These are phyloP conservation scores for Letharia lupina DNA, from an alignment of 495 filamentous ascomycete genomes.

Conservation along the genomic window DNA sequence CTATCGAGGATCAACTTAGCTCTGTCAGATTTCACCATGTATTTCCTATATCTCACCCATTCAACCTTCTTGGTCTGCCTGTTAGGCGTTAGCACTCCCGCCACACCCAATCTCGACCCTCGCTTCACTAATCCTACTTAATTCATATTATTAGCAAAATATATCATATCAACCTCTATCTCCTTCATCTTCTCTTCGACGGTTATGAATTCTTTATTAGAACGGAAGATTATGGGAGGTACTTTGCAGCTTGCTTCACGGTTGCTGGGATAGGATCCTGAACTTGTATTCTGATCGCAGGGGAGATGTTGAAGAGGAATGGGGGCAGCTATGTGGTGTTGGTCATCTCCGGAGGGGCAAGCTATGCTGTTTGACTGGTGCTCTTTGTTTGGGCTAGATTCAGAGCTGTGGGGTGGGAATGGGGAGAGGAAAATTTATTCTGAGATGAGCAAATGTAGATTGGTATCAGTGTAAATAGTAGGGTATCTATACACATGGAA, in stretches of 20 bases:
- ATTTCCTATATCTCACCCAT: too few relatives aligned
- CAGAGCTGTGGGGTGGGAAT: neutral
- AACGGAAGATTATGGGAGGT: conserved; percentile 1
- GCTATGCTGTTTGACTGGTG: neutral
- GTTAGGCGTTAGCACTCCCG: too few relatives aligned
- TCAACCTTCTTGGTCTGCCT: too few relatives aligned
- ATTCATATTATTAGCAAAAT: too few relatives aligned
- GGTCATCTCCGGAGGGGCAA: neutral
- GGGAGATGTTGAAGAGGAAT: neutral
- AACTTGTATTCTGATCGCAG: neutral
- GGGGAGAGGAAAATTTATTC: neutral
- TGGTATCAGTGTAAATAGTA: too few relatives aligned
- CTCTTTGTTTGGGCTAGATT: conserved; percentile 1
- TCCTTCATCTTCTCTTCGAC: too few relatives aligned
- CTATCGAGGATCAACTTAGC: too few relatives aligned
- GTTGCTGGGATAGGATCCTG: neutral
- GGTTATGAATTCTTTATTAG: neutral
- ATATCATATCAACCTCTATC: too few relatives aligned
- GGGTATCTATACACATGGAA: too few relatives aligned
- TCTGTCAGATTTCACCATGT: too few relatives aligned
- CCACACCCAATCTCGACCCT: too few relatives aligned
- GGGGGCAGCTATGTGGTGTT: neutral
- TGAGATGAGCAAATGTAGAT: neutral
- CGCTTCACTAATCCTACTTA: too few relatives aligned
- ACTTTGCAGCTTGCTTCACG: neutral